Evolutionary conservation across 805 yeast genomes (phyloP).

Genomic region (Nakazawaea wyomingensis): DNA sequence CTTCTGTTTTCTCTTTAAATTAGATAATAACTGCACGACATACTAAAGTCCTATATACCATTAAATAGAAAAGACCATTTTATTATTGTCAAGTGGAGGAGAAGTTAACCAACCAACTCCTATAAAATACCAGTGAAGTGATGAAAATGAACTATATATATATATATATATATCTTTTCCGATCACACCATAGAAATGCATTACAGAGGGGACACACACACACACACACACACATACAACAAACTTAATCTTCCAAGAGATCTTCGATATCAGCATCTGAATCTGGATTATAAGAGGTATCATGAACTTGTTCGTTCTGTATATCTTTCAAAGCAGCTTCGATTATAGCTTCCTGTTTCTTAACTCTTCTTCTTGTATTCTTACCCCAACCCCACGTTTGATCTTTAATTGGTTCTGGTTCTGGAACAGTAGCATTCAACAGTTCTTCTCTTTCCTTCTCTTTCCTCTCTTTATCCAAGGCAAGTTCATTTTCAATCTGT

Average conservation of each 20-base stretch:
- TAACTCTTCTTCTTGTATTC: constrained; percentile 56
- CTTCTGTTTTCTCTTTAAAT: too few species aligned
- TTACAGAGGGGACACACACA: too few species aligned
- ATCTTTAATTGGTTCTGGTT: constrained; percentile 24
- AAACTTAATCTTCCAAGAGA: constrained; percentile 52
- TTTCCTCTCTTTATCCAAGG: constrained; percentile 39
- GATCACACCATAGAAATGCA: too few species aligned
- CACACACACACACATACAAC: too few species aligned
- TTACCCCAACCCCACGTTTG: constrained; percentile 76
- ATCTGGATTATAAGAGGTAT: constrained; percentile 39
- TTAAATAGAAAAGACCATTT: too few species aligned
- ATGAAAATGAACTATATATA: too few species aligned
- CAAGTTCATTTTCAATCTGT: constrained; percentile 44
- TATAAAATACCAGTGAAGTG: too few species aligned
- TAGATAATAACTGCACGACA: not conserved
- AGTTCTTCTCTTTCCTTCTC: constrained; percentile 30
- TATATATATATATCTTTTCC: too few species aligned
- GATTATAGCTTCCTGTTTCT: constrained; percentile 48
- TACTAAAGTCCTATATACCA: too few species aligned
- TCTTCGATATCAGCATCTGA: constrained; percentile 70
- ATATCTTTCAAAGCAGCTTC: constrained; percentile 40
- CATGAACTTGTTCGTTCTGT: constrained; percentile 32
- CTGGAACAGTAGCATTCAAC: constrained; percentile 24
- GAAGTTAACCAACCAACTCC: too few species aligned
- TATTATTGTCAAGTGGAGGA: too few species aligned